Conservation (phyloP, 208 protist species). For the Leishmania tarentolae region DNA sequence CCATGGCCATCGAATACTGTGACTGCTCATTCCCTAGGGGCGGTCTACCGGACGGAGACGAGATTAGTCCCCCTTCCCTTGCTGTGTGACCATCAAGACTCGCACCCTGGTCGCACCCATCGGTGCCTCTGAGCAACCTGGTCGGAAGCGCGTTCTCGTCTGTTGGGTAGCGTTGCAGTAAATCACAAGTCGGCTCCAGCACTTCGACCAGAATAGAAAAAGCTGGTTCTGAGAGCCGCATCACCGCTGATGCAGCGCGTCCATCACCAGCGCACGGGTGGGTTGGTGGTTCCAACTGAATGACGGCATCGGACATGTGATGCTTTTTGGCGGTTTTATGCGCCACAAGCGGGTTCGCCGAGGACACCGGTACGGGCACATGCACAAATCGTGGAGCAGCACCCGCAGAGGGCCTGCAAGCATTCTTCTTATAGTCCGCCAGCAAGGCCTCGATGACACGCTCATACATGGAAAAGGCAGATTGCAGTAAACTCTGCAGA, state of each 20-base stretch:
- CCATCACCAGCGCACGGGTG: not conserved
- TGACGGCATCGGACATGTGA: not conserved
- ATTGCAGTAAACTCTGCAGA: conserved; percentile 2
- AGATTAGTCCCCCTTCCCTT: not conserved
- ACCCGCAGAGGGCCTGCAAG: not conserved
- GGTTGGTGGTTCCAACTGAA: not conserved
- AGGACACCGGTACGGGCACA: not conserved
- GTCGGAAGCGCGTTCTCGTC: not conserved
- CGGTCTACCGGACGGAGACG: not conserved
- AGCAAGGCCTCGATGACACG: not conserved
- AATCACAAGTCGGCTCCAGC: conserved; percentile 47
- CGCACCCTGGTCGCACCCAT: not conserved
- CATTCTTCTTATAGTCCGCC: conserved; percentile 4
- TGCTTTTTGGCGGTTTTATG: not conserved
- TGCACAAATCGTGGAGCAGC: conserved; percentile 4
- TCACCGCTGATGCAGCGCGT: not conserved
- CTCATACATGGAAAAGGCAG: not conserved
- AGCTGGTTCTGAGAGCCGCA: conserved; percentile 22
- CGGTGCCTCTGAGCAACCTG: not conserved
- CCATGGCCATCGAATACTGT: not conserved
- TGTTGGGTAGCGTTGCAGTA: conserved; percentile 31
- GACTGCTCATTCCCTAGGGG: not conserved
- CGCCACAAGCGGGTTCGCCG: not conserved
- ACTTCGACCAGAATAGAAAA: conserved; percentile 30
- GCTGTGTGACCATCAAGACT: not conserved